Evolutionary conservation across 148 eudicot genomes (phyloP).

Genomic region (Bassia scoparia): DNA sequence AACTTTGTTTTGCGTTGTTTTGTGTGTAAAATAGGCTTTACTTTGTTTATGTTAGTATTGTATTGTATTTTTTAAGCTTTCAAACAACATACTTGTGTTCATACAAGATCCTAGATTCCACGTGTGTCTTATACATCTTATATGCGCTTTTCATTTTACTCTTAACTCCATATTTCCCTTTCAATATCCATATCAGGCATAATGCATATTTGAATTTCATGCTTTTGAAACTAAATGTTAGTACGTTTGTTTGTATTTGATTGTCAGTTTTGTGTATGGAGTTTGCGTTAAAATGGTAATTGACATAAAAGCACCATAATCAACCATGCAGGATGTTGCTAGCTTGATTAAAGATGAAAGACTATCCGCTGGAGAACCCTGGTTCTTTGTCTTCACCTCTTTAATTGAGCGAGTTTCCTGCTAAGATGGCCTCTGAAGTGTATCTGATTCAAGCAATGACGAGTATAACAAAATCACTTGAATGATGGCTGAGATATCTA

Average conservation of each 20-base stretch:
- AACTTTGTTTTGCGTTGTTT: background rate
- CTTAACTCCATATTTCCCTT: background rate
- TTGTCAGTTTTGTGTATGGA: no score
- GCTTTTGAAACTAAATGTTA: no score
- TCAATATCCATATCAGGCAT: background rate
- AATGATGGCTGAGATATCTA: slow-evolving; percentile 59
- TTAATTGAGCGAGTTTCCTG: slow-evolving; percentile 61
- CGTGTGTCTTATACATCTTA: background rate
- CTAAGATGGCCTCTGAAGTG: slow-evolving; percentile 60
- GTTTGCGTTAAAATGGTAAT: background rate
- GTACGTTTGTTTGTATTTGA: no score
- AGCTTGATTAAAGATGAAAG: slow-evolving; percentile 44
- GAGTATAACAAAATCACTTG: slow-evolving; percentile 40
- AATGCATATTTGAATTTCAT: no score
- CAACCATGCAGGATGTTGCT: slow-evolving; percentile 56
- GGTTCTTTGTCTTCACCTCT: slow-evolving; percentile 39
- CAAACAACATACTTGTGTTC: no score
- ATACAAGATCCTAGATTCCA: background rate
- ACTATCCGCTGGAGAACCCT: slow-evolving; percentile 39
- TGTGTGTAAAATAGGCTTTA: background rate
- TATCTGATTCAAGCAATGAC: slow-evolving; percentile 36
- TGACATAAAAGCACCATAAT: background rate
- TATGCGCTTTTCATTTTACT: background rate
- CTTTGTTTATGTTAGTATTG: background rate
- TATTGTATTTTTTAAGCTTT: background rate